Evolutionary conservation across 176 grass and related monocot species (phyloP).

Genomic region (Oryza meyeriana): DNA sequence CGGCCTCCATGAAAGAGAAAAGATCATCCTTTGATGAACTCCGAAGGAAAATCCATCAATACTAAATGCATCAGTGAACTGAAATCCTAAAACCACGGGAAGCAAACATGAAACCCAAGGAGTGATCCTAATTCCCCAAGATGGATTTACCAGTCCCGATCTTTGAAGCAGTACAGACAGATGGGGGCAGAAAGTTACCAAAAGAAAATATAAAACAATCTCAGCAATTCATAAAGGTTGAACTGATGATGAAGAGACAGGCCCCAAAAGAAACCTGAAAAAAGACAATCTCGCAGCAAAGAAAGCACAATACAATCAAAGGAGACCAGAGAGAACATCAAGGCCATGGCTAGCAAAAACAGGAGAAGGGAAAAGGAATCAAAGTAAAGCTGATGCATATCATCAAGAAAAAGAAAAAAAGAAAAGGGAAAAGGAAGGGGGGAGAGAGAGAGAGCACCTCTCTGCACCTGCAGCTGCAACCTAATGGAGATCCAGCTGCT

Average conservation of each 20-base stretch:
- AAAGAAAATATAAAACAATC: not conserved
- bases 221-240: not conserved
- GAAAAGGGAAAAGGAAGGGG: not conserved
- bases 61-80: not conserved
- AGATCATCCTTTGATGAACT: not conserved
- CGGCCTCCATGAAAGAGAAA: not conserved
- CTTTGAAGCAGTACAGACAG: not conserved
- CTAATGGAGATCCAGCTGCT: slow-evolving; percentile 53
- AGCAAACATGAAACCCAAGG: not conserved
- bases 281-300: slow-evolving; percentile 24
- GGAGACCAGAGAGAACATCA: not conserved
- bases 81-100: not conserved
- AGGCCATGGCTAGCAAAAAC: too few relatives aligned
- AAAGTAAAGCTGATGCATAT: not conserved
- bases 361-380: not conserved
- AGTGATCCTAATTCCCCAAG: not conserved
- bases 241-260: slow-evolving; percentile 9
- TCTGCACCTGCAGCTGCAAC: slow-evolving; percentile 49
- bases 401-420: not conserved
- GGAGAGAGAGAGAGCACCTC: not conserved
- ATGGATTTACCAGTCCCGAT: not conserved
- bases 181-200: not conserved
- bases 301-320: not conserved
- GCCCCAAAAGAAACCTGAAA: slow-evolving; percentile 14
- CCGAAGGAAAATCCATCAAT: not conserved